Evolutionary conservation across 805 yeast genomes (phyloP).

Genomic region (Komagataella pastoris): DNA sequence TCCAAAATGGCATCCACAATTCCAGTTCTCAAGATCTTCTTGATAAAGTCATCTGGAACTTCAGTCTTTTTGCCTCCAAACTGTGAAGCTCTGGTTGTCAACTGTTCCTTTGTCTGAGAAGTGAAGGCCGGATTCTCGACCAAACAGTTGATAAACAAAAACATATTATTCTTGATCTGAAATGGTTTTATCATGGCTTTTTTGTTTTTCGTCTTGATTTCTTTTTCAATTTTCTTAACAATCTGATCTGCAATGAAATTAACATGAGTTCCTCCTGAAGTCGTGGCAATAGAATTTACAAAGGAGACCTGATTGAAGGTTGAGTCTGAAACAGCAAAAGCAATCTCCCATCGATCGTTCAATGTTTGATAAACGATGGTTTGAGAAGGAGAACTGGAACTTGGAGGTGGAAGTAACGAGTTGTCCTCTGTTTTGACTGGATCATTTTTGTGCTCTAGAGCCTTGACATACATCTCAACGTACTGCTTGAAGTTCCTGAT

Average conservation of each 20-base stretch:
- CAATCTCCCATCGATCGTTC: constrained; percentile 91
- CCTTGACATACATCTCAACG: constrained; percentile 78
- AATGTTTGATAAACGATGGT: constrained; percentile 68
- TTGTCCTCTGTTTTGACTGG: constrained; percentile 2
- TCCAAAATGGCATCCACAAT: constrained; percentile 65
- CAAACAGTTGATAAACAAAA: constrained; percentile 79
- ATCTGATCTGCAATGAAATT: constrained; percentile 77
- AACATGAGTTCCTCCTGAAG: constrained; percentile 94
- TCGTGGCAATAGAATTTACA: constrained; percentile 95
- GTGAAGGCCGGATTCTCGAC: constrained; percentile 96
- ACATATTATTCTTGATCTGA: constrained; percentile 84
- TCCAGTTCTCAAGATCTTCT: constrained; percentile 55
- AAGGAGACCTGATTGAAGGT: constrained; percentile 88
- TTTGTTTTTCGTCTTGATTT: constrained; percentile 51
- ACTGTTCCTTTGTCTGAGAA: constrained; percentile 92
- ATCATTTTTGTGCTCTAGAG: constrained; percentile 39
- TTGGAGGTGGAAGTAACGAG: constrained; percentile 5
- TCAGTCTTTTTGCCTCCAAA: constrained; percentile 75
- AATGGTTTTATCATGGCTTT: constrained; percentile 69
- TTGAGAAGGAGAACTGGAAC: constrained; percentile 23
- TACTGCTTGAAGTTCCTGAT: constrained; percentile 73
- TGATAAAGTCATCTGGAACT: constrained; percentile 68
- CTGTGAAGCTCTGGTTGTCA: constrained; percentile 78
- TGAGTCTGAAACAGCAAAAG: constrained; percentile 87
- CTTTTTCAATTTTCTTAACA: constrained; percentile 61